A percentile compares a stretch with the other conserved stretches of the same genome.
phyloP scores from a whole-genome alignment of 2,329 filamentous ascomycete genomes.

The Colletotrichum neosansevieriae region DNA sequence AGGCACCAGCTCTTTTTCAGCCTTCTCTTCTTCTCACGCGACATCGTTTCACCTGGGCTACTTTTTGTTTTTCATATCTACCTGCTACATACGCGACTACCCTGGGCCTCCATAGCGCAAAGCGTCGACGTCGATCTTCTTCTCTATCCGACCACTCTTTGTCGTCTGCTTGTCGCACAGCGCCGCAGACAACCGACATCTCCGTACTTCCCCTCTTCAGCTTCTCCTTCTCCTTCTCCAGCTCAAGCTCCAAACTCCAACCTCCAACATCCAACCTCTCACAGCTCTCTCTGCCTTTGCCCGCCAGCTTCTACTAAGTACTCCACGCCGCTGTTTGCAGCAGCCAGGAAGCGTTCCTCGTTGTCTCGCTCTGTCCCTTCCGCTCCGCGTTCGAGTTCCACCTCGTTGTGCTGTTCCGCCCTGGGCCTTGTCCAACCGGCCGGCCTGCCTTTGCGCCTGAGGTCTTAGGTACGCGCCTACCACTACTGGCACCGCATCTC shows the following conservation, averaged over 20 bases:
- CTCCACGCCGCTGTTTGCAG: constrained; percentile 13
- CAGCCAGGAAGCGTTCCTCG: constrained; percentile 28
- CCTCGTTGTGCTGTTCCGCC: constrained; percentile 11
- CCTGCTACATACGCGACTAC: not conserved
- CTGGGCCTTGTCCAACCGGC: constrained; percentile 9
- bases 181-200: constrained; percentile 36
- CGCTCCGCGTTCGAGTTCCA: constrained; percentile 20
- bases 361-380: constrained; percentile 21
- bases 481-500: constrained; percentile 9
- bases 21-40: constrained; percentile 29
- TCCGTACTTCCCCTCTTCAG: constrained; percentile 31
- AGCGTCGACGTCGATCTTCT: constrained; percentile 19
- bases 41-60: constrained; percentile 9
- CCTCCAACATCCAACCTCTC: not conserved
- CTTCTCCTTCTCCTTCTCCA: constrained; percentile 14
- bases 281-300: not conserved
- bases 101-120: not conserved
- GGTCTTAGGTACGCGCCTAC: not conserved
- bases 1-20: constrained; percentile 24
- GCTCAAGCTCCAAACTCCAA: not conserved
- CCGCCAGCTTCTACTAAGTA: not conserved
- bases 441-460: not conserved
- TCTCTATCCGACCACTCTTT: constrained; percentile 21
- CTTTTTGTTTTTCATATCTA: not conserved
- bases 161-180: constrained; percentile 32